These are phyloP conservation scores for Metschnikowia rubicola DNA, from an alignment of 805 yeast genomes.

Conservation along the genomic window DNA sequence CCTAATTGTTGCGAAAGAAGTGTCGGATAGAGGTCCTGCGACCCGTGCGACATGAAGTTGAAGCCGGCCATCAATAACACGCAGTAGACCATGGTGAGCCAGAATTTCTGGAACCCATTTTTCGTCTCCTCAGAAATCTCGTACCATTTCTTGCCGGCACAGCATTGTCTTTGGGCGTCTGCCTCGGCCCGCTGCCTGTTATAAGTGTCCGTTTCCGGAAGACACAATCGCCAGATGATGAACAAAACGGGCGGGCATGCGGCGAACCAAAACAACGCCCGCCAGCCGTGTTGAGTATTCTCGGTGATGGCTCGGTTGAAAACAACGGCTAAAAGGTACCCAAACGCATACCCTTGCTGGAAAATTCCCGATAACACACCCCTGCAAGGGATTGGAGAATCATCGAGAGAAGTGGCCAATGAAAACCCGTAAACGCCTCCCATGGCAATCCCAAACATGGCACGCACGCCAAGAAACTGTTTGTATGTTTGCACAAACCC, in stretches of 20 bases:
- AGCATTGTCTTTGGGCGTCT: constrained; percentile 1
- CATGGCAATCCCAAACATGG: constrained; percentile 67
- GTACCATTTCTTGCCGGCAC: constrained; percentile 10
- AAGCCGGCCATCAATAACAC: constrained; percentile 46
- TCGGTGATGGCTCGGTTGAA: constrained; percentile 57
- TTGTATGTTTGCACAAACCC: constrained; percentile 55
- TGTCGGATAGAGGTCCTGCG: constrained; percentile 41
- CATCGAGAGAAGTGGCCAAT: constrained; percentile 65
- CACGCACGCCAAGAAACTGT: constrained; percentile 61
- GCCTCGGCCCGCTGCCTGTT: constrained; percentile 18
- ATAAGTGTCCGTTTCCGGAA: constrained; percentile 61
- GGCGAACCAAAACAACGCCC: constrained; percentile 65
- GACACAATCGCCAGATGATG: constrained; percentile 51
- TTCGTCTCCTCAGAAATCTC: constrained; percentile 11
- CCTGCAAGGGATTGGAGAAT: constrained; percentile 54
- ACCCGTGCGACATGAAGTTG: constrained; percentile 41
- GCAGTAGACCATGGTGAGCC: constrained; percentile 58
- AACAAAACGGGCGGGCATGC: constrained; percentile 65
- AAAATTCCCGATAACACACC: constrained; percentile 65
- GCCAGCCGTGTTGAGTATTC: constrained; percentile 55
- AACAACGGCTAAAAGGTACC: constrained; percentile 61
- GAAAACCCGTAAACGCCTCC: constrained; percentile 69
- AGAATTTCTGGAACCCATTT: constrained; percentile 45
- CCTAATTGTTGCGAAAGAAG: constrained; percentile 33
- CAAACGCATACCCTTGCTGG: constrained; percentile 79